phyloP scores from a whole-genome alignment of 2,329 filamentous ascomycete species.

The Colletotrichum salicis region DNA sequence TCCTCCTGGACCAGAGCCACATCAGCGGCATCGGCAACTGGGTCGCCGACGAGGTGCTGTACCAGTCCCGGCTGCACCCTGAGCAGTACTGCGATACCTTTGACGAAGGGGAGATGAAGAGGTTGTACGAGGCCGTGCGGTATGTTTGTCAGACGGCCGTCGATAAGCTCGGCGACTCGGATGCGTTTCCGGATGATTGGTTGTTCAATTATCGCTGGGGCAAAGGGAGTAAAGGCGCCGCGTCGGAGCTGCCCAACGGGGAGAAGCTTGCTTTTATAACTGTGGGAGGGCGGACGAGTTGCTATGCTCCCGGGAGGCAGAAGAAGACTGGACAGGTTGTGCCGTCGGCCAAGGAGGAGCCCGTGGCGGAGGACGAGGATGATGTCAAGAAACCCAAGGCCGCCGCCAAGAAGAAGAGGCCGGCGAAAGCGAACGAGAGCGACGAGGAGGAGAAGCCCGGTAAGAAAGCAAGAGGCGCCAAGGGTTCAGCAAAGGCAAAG shows the following conservation, averaged over 20 bases:
- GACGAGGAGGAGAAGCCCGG: conserved; percentile 40
- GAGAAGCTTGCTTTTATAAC: conserved; percentile 87
- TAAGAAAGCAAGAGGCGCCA: conserved; percentile 42
- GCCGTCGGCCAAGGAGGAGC: conserved; percentile 56
- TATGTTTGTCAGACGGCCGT: conserved; percentile 85
- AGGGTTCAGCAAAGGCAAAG: conserved; percentile 35
- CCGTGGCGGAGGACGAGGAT: conserved; percentile 44
- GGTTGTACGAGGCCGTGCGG: conserved; percentile 77
- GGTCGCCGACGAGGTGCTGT: conserved; percentile 95
- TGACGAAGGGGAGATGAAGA: conserved; percentile 74
- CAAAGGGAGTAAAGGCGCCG: conserved; percentile 81
- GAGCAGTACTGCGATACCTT: conserved; percentile 93
- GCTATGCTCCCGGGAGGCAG: conserved; percentile 85
- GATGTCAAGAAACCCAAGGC: conserved; percentile 1
- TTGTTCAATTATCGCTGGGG: conserved; percentile 90
- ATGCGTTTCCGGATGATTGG: conserved; percentile 87
- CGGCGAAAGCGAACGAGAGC: conserved; percentile 42
- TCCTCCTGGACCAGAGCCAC: conserved; percentile 87
- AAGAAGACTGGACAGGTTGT: conserved; percentile 73
- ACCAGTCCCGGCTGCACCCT: conserved; percentile 87
- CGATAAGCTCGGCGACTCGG: conserved; percentile 81
- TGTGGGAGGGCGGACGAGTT: conserved; percentile 91
- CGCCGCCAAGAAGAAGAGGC: conserved; percentile 39
- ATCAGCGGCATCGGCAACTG: conserved; percentile 97
- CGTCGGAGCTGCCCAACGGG: conserved; percentile 79